Evolutionary conservation across 768 basidiomycete species (phyloP), one percentile per base, ranked within the genome.

Genomic region (Gloeopeniophorella convolvens): DNA sequence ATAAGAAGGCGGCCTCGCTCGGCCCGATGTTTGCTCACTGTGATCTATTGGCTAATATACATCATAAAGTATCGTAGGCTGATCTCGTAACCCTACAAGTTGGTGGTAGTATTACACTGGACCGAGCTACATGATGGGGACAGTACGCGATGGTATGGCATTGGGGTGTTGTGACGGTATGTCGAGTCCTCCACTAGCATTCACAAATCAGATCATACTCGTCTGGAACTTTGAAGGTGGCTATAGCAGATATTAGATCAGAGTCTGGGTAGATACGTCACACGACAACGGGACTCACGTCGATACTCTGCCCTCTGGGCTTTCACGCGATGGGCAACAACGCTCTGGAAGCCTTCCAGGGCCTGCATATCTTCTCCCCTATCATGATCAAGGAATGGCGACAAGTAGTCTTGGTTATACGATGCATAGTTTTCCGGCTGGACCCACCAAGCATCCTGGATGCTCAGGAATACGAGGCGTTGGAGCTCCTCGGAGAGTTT

Each of bases 371-470:
- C 51, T 6, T 53, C 51, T 15, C 28, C 46, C 13, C 41, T 40
- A 6, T 46, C 51, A 20, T 39, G 34, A 15, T 53, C 51, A 15
- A 53, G 23, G 26, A 53, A 48, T 15, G 42, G 46, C 51, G 48
- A 48, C 21, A 43, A 34, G 16, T 31, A 40, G 13, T 18, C 15
- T n/a, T 40, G 21, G 13, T 45, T 18, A 48, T 48, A 53, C 16
- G 51, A 9, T 18, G 48, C n/a, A 4, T 53, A 48, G 20, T 28
- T 23, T 26, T 53, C 51, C 16, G 51, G 51, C 13, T 42, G 47
- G 13, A 53, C 24, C 51, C 51, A 53, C 51, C 51, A 53, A 5
- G 51, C 21, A 27, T 53, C 51, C 30, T 32, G 23, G 13, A 48
- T 42, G 18, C 48, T 46, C 41, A 53, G 23, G 34, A 27, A 53